phyloP scores from a whole-genome alignment of 352 stramenopile species.

The Phytopythium montanum region DNA sequence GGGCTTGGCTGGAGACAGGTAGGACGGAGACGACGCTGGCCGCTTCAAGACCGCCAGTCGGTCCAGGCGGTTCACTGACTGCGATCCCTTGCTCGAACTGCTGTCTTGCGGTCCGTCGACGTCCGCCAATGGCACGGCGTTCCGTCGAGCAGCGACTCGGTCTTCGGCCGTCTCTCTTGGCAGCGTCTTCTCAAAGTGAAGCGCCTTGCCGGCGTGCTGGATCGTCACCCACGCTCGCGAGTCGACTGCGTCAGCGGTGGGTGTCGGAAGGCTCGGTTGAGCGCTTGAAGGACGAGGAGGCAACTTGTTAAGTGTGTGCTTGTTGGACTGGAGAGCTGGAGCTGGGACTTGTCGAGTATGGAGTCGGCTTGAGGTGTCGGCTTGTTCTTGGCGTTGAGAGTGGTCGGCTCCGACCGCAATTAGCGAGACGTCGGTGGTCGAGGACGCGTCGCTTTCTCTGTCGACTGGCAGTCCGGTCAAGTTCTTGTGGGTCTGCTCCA shows the following conservation, averaged over 20 bases:
- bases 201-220: slow-evolving; percentile 25
- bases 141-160: slow-evolving; percentile 8
- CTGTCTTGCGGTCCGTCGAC: not conserved
- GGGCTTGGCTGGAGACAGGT: slow-evolving; percentile 19
- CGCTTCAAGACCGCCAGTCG: slow-evolving; percentile 5
- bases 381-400: not conserved
- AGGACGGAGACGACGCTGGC: slow-evolving; percentile 23
- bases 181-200: slow-evolving; percentile 33
- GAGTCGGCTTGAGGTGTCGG: not conserved
- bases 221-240: slow-evolving; percentile 32
- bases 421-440: not conserved
- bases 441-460: not conserved
- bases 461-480: not conserved
- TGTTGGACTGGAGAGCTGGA: not conserved
- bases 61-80: not conserved
- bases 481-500: not conserved
- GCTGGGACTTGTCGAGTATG: not conserved
- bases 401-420: not conserved
- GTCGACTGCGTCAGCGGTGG: not conserved
- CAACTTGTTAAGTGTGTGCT: not conserved
- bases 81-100: not conserved
- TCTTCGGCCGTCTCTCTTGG: not conserved
- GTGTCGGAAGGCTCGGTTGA: slow-evolving; percentile 11
- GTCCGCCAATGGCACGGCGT: slow-evolving; percentile 14
- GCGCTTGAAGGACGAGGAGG: slow-evolving; percentile 21